Conservation (phyloP, 345 rosid species). For the Adansonia digitata region DNA sequence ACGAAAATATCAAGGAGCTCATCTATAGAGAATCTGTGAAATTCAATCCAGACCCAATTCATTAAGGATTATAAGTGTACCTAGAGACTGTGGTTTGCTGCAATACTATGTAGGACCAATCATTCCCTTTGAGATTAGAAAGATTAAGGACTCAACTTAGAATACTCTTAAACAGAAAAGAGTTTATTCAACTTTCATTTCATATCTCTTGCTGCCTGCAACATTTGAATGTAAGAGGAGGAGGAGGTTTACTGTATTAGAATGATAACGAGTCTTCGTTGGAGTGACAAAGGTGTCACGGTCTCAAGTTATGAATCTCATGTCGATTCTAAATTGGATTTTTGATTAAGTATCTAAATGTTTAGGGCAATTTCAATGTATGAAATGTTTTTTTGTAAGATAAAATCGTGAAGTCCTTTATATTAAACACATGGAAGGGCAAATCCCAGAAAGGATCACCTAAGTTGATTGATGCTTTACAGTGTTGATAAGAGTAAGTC, state of each 20-base stretch:
- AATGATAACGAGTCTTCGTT: too few species aligned
- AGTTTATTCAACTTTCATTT: too few species aligned
- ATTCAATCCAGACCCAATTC: conserved; percentile 69
- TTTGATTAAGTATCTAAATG: too few species aligned
- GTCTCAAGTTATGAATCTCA: too few species aligned
- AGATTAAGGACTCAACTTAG: neutral
- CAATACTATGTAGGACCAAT: neutral
- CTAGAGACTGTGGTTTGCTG: conserved; percentile 13
- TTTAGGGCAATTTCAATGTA: too few species aligned
- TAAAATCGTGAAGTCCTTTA: too few species aligned
- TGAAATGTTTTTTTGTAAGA: too few species aligned
- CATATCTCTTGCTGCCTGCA: conserved; percentile 4
- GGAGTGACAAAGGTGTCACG: too few species aligned
- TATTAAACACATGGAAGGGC: too few species aligned
- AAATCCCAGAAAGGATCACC: conserved; percentile 20
- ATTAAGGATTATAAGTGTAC: conserved; percentile 28
- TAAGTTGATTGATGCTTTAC: neutral
- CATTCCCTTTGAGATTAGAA: conserved; percentile 3
- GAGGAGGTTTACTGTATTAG: neutral
- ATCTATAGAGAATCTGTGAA: conserved; percentile 85
- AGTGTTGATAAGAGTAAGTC: conserved; percentile 47
- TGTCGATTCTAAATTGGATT: too few species aligned
- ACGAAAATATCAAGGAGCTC: conserved; percentile 93
- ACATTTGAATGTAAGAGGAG: neutral
- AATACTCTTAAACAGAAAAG: conserved; percentile 3